Conservation (phyloP, 164 flowering plant species). For the Stephania cephalantha region DNA sequence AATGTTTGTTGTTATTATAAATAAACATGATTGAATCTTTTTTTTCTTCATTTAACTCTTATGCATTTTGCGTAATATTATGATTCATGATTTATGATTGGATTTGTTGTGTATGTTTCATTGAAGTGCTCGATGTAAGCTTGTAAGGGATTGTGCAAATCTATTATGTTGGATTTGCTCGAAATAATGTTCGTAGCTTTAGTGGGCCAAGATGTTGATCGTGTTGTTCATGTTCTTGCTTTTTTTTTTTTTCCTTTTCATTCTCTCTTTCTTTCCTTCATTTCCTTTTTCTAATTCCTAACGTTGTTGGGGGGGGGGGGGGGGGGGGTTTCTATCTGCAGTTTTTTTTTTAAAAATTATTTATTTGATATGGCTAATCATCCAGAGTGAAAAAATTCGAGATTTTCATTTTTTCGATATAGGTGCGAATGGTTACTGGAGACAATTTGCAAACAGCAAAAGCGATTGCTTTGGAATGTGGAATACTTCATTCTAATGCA, state of each 20-base stretch:
- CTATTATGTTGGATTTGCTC: background rate
- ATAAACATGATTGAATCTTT: background rate
- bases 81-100: background rate
- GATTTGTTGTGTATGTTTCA: background rate
- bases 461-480: slow-evolving; percentile 96
- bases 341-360: background rate
- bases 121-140: background rate
- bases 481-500: slow-evolving; percentile 53
- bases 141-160: background rate
- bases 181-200: background rate
- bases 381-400: background rate
- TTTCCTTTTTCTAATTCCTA: background rate
- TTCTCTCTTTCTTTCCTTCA: background rate
- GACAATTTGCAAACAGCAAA: slow-evolving; percentile 87
- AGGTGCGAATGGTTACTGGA: slow-evolving; percentile 99
- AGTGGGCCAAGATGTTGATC: too few species aligned
- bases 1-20: background rate
- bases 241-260: background rate
- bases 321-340: background rate
- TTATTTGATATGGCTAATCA: background rate
- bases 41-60: background rate
- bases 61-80: background rate
- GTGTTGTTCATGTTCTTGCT: background rate
- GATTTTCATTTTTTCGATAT: background rate
- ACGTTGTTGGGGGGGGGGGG: background rate